A percentile compares a stretch with the other conserved stretches of the same genome.
phyloP scores from a whole-genome alignment of 164 flowering plant genomes.

The Hamamelis virginiana region DNA sequence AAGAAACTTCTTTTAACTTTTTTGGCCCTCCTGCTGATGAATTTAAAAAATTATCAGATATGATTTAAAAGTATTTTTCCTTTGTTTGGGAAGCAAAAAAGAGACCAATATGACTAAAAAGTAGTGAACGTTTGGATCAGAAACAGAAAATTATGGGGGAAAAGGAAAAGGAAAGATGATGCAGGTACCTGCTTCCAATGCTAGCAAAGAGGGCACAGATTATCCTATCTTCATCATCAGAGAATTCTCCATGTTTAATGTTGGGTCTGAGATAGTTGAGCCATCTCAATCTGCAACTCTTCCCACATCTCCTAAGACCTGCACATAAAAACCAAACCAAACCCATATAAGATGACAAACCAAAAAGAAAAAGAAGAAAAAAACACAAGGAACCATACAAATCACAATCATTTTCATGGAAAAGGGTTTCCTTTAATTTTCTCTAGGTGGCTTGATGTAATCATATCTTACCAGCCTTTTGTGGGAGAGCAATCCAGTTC shows the following conservation, averaged over 20 bases:
- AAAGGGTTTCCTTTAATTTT: neutral
- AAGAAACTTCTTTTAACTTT: no score
- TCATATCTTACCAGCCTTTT: constrained; percentile 48
- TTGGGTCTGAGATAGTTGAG: constrained; percentile 81
- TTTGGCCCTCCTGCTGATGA: no score
- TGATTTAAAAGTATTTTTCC: no score
- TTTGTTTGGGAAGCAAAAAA: no score
- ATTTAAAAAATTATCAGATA: no score
- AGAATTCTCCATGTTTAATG: constrained; percentile 76
- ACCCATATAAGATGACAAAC: neutral
- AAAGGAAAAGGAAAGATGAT: neutral
- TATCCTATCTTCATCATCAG: constrained; percentile 76
- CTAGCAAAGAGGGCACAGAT: constrained; percentile 63
- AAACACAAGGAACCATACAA: neutral
- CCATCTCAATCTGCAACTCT: constrained; percentile 85
- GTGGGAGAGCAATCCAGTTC: constrained; percentile 79
- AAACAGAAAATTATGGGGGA: neutral
- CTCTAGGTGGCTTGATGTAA: no score
- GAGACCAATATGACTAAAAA: neutral
- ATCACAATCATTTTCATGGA: neutral
- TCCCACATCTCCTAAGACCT: constrained; percentile 73
- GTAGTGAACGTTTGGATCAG: neutral
- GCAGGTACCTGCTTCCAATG: constrained; percentile 77
- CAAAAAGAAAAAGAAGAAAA: neutral
- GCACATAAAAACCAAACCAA: neutral